These are phyloP conservation scores for Pythium phragmitis DNA, from an alignment of 352 stramenopile species.

Conservation along the genomic window DNA sequence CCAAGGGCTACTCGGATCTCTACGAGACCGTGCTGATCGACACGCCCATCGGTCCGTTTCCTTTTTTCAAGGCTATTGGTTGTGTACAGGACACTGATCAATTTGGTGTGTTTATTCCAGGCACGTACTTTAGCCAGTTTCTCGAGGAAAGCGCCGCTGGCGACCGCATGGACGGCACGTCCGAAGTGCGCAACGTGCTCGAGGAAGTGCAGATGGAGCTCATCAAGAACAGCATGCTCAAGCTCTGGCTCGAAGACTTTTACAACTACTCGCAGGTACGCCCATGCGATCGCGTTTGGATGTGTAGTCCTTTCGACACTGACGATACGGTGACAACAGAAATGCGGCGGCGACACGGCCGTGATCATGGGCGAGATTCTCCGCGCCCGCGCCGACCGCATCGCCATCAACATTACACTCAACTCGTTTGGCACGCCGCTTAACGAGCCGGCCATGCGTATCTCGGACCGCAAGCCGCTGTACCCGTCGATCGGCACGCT, in stretches of 20 bases:
- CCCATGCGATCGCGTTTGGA: not conserved
- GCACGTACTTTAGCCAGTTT: constrained; percentile 98
- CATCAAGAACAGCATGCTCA: constrained; percentile 99
- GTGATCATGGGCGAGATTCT: constrained; percentile 97
- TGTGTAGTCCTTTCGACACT: not conserved
- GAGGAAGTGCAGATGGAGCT: constrained; percentile 99
- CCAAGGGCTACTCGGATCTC: constrained; percentile 98
- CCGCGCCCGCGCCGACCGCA: constrained; percentile 94
- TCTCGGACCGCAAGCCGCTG: constrained; percentile 95
- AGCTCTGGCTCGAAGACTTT: constrained; percentile 96
- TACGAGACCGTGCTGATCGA: constrained; percentile 99
- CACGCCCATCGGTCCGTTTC: constrained; percentile 91
- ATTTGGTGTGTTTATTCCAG: constrained; percentile 32
- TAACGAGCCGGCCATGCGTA: constrained; percentile 95
- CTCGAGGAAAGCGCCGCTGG: constrained; percentile 92
- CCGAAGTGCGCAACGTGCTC: constrained; percentile 94
- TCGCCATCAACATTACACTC: constrained; percentile 99
- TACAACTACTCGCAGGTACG: constrained; percentile 91
- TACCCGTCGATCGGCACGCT: constrained; percentile 97
- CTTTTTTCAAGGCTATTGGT: not conserved
- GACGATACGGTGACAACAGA: constrained; percentile 29
- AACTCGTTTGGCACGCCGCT: constrained; percentile 97
- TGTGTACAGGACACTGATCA: not conserved
- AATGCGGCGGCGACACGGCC: constrained; percentile 96
- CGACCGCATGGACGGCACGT: constrained; percentile 82